These are phyloP conservation scores for Cicer bijugum DNA, from an alignment of 306 rosid genomes.

Conservation along the genomic window DNA sequence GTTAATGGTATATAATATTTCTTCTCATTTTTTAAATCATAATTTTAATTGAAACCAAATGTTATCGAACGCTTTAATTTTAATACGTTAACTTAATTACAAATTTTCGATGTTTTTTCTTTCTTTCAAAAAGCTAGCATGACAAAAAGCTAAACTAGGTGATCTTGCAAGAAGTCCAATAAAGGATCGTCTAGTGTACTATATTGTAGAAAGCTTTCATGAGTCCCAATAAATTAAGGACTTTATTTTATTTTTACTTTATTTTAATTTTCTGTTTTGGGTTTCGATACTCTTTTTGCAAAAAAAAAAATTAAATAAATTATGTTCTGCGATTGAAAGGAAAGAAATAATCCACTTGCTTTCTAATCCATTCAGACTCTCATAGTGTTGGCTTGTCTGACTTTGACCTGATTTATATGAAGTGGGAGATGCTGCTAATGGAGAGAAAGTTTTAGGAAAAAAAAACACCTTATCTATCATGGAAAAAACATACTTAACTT, in stretches of 20 bases:
- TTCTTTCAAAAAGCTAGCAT: too few relatives aligned
- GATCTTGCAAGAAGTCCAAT: not conserved
- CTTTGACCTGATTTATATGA: conserved; percentile 57
- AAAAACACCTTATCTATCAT: not conserved
- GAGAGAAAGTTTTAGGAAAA: not conserved
- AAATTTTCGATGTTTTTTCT: too few relatives aligned
- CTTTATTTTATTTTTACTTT: conserved; percentile 42
- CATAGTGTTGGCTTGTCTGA: conserved; percentile 61
- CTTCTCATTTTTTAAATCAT: too few relatives aligned
- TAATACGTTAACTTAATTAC: too few relatives aligned
- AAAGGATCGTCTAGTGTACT: conserved; percentile 24
- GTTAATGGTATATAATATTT: too few relatives aligned
- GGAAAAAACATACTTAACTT: not conserved
- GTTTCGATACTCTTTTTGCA: too few relatives aligned
- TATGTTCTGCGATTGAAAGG: conserved; percentile 48
- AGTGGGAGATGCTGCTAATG: conserved; percentile 47
- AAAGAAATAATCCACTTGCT: conserved; percentile 48
- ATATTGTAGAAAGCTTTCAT: conserved; percentile 45
- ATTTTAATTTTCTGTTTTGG: not conserved
- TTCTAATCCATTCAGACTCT: conserved; percentile 48
- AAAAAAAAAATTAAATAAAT: too few relatives aligned
- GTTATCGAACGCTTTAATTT: too few relatives aligned
- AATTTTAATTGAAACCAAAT: too few relatives aligned
- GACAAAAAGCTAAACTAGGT: too few relatives aligned
- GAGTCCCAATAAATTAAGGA: conserved; percentile 72